These are phyloP conservation scores for Plantago coronopus DNA, from an alignment of 305 asterid species.

Conservation along the genomic window DNA sequence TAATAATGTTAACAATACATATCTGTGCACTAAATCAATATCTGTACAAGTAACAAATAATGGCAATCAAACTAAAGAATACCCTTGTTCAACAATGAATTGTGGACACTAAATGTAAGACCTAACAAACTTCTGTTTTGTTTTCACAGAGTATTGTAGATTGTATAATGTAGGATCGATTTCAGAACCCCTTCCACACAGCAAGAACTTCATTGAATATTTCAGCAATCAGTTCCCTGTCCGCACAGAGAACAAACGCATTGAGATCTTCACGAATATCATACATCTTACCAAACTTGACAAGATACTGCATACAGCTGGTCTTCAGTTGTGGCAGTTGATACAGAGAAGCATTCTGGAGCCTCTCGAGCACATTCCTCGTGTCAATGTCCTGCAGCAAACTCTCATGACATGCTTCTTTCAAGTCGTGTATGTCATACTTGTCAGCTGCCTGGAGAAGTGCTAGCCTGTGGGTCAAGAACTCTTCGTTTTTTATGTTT, in stretches of 20 bases:
- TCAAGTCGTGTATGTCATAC: constrained; percentile 68
- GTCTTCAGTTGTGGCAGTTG: constrained; percentile 65
- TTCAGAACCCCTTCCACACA: constrained; percentile 82
- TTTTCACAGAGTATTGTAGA: neutral
- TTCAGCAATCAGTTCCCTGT: constrained; percentile 68
- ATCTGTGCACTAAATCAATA: neutral
- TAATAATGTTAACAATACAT: neutral
- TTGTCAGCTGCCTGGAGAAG: constrained; percentile 92
- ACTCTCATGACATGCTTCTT: constrained; percentile 85
- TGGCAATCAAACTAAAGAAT: constrained; percentile 10
- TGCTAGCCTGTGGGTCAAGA: constrained; percentile 58
- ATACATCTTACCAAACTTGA: constrained; percentile 82
- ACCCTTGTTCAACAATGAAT: neutral
- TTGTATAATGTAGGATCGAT: neutral
- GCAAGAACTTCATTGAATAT: constrained; percentile 66
- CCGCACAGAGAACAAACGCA: constrained; percentile 62
- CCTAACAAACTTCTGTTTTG: neutral
- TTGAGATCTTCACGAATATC: constrained; percentile 70
- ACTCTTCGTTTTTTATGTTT: constrained; percentile 49
- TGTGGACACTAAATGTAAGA: neutral
- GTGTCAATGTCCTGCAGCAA: constrained; percentile 74
- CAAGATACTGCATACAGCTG: constrained; percentile 71
- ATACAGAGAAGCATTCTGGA: constrained; percentile 72
- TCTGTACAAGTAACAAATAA: neutral
- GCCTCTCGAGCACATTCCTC: constrained; percentile 78